Conservation (phyloP, 768 basidiomycete species). For the Lentinula lateritia region DNA sequence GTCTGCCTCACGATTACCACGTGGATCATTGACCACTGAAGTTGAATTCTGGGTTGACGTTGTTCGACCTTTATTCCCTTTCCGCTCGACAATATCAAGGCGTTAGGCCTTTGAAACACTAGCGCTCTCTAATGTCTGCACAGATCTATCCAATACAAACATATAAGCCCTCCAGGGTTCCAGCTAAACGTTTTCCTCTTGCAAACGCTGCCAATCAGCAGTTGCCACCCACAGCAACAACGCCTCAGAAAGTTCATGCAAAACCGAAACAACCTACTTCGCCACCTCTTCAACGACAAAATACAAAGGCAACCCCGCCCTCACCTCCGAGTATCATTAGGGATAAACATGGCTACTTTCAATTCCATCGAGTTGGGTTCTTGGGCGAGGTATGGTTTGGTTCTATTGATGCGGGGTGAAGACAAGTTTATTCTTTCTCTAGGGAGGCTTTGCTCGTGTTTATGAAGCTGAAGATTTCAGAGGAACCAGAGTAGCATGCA, state of each 20-base stretch:
- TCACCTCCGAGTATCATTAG: constrained; percentile 74
- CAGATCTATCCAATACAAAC: constrained; percentile 30
- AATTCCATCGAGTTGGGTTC: constrained; percentile 73
- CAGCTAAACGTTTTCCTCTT: constrained; percentile 29
- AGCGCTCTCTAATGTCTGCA: constrained; percentile 21
- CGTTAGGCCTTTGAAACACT: constrained; percentile 36
- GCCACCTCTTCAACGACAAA: constrained; percentile 76
- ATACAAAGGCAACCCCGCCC: constrained; percentile 75
- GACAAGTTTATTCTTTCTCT: neutral
- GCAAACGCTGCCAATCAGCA: constrained; percentile 34
- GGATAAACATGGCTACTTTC: constrained; percentile 51
- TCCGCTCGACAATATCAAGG: constrained; percentile 16
- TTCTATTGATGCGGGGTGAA: neutral
- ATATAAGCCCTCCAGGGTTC: constrained; percentile 23
- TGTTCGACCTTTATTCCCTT: neutral
- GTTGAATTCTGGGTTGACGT: neutral
- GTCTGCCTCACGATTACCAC: neutral
- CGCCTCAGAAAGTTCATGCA: constrained; percentile 32
- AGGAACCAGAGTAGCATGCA: constrained; percentile 73
- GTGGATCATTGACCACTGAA: neutral
- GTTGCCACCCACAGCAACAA: constrained; percentile 20
- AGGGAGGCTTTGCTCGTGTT: constrained; percentile 94
- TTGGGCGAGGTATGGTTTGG: constrained; percentile 72
- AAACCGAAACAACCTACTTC: constrained; percentile 37
- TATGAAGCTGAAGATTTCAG: constrained; percentile 83